phyloP scores from a whole-genome alignment of 202 grass and related monocot species.

The Dendrocalamus latiflorus region DNA sequence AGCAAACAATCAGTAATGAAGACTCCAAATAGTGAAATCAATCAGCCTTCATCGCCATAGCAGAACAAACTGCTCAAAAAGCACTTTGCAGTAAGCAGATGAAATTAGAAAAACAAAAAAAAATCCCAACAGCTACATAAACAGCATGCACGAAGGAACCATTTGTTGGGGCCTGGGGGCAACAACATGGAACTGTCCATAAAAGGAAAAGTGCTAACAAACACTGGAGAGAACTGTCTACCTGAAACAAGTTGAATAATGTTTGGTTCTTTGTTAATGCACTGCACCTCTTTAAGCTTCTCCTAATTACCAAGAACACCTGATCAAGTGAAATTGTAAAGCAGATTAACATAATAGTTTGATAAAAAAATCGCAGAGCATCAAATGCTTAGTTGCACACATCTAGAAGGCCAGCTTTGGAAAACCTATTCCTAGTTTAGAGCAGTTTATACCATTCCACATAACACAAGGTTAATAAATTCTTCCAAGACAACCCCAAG shows the following conservation, averaged over 20 bases:
- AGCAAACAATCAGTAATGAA: not conserved
- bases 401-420: conserved; percentile 7
- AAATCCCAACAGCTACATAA: not conserved
- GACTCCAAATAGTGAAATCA: not conserved
- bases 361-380: not conserved
- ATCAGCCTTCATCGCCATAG: not conserved
- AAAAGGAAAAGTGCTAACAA: not conserved
- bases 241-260: conserved; percentile 89
- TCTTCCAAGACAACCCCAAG: not conserved
- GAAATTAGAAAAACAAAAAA: not conserved
- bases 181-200: conserved; percentile 23
- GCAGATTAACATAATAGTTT: conserved; percentile 14
- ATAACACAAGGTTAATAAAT: not conserved
- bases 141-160: not conserved
- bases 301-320: conserved; percentile 97
- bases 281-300: conserved; percentile 98
- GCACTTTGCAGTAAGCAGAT: not conserved
- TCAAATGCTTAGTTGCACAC: conserved; percentile 7
- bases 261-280: conserved; percentile 97
- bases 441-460: not conserved
- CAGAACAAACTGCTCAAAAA: conserved; percentile 13
- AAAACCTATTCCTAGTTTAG: not conserved
- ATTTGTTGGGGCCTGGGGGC: not conserved
- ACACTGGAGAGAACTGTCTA: conserved; percentile 12
- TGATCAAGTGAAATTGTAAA: conserved; percentile 31